Evolutionary conservation across 768 basidiomycete genomes (phyloP).

Genomic region (Mycena leptocephala): DNA sequence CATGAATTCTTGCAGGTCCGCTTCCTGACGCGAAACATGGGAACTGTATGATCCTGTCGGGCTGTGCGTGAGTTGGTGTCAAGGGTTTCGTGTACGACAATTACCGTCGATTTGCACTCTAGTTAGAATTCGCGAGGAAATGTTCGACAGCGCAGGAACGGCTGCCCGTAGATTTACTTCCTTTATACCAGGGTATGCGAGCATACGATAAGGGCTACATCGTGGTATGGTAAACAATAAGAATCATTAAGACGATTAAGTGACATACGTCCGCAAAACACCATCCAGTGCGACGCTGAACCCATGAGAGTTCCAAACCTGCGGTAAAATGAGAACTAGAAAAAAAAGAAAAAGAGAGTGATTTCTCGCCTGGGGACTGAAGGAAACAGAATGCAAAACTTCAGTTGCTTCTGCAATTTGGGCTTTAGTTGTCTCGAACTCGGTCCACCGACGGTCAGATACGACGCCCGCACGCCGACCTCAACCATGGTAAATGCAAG

Average conservation of each 20-base stretch:
- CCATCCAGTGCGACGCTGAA: conserved; percentile 65
- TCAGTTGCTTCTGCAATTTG: conserved; percentile 54
- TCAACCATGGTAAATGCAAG: conserved; percentile 37
- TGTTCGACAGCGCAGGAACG: conserved; percentile 65
- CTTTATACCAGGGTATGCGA: conserved; percentile 72
- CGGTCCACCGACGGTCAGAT: conserved; percentile 62
- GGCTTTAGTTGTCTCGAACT: conserved; percentile 51
- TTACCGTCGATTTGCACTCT: conserved; percentile 84
- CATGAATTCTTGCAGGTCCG: conserved; percentile 82
- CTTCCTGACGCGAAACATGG: conserved; percentile 80
- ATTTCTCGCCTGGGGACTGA: conserved; percentile 61
- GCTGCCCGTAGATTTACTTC: conserved; percentile 56
- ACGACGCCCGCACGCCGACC: conserved; percentile 62
- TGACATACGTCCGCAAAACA: conserved; percentile 56
- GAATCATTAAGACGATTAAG: neutral
- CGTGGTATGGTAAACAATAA: neutral
- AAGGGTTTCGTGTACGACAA: neutral
- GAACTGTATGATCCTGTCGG: conserved; percentile 71
- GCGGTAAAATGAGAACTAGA: neutral
- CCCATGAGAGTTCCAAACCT: conserved; percentile 60
- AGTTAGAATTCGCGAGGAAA: conserved; percentile 68
- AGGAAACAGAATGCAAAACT: conserved; percentile 51
- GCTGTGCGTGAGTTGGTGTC: neutral
- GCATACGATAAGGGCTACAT: conserved; percentile 81
- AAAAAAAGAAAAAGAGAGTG: neutral